Evolutionary conservation across 1,284 basidiomycete species (phyloP).

Genomic region (Rhizoctonia solani): DNA sequence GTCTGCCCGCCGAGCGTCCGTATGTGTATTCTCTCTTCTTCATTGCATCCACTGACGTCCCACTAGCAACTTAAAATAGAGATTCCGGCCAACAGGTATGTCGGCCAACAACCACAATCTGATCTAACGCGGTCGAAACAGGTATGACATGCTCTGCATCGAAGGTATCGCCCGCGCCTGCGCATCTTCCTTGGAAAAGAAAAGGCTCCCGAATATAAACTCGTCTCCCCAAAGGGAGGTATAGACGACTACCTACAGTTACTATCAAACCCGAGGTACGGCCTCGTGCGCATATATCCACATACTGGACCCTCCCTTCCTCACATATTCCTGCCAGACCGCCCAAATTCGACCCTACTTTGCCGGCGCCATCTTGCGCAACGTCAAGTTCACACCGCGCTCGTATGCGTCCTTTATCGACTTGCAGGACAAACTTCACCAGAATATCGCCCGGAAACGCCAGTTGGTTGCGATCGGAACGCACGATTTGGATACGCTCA

Average conservation of each 20-base stretch:
- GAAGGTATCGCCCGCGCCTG: conserved; percentile 94
- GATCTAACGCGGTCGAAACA: conserved; percentile 48
- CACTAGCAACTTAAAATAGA: conserved; percentile 95
- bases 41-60: conserved; percentile 5
- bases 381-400: conserved; percentile 83
- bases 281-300: conserved; percentile 26
- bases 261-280: conserved; percentile 71
- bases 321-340: conserved; percentile 54
- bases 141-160: conserved; percentile 97
- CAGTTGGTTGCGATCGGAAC: conserved; percentile 97
- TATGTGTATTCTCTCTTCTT: conserved; percentile 47
- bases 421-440: conserved; percentile 96
- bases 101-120: conserved; percentile 21
- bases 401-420: conserved; percentile 98
- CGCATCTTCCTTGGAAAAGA: conserved; percentile 82
- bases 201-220: conserved; percentile 71
- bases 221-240: conserved; percentile 68
- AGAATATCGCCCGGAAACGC: conserved; percentile 89
- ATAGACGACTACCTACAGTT: conserved; percentile 67
- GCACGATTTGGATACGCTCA: conserved; percentile 92
- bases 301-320: background rate
- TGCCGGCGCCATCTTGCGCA: conserved; percentile 88
- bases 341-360: conserved; percentile 87
- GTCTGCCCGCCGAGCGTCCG: conserved; percentile 81
- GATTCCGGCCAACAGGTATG: conserved; percentile 89